phyloP scores from a whole-genome alignment of 768 basidiomycete species.

The Tremella fuciformis region DNA sequence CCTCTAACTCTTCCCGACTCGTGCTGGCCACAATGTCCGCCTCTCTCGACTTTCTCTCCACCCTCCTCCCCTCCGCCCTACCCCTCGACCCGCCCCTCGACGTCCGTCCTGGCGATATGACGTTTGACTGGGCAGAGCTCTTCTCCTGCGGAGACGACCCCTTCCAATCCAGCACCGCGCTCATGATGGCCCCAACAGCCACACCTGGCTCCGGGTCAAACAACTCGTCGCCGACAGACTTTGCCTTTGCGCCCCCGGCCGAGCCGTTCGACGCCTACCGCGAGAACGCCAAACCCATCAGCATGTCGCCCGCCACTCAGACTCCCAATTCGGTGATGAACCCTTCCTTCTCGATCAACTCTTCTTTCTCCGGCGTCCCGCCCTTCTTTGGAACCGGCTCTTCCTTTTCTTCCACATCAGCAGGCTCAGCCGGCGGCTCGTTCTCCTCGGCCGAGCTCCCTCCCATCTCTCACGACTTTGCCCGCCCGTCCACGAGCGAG shows the following conservation, averaged over 20 bases:
- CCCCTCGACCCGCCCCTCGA: constrained; percentile 1
- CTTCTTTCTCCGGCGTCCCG: constrained; percentile 6
- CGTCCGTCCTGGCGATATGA: background rate
- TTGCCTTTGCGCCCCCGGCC: constrained; percentile 40
- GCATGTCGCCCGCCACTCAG: background rate
- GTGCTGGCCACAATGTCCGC: constrained; percentile 71
- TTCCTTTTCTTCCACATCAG: constrained; percentile 35
- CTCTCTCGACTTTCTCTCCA: constrained; percentile 78
- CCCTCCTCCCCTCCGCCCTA: constrained; percentile 65
- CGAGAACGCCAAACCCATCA: constrained; percentile 23
- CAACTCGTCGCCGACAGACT: constrained; percentile 36
- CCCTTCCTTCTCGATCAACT: constrained; percentile 1
- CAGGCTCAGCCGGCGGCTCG: constrained; percentile 36
- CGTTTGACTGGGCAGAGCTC: constrained; percentile 3
- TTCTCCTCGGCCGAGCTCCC: constrained; percentile 47
- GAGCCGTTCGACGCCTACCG: constrained; percentile 17
- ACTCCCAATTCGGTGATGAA: constrained; percentile 5
- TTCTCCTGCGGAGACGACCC: background rate
- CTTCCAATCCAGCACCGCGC: too few relatives aligned
- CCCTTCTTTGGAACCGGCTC: constrained; percentile 30
- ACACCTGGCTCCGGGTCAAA: constrained; percentile 23
- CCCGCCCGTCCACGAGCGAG: constrained; percentile 39
- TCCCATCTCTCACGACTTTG: constrained; percentile 50
- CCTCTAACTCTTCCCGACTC: constrained; percentile 54
- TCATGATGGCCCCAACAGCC: constrained; percentile 9